Base-by-base conservation (phyloP, 208 protist species). In the Trypanosoma cruzi region DNA sequence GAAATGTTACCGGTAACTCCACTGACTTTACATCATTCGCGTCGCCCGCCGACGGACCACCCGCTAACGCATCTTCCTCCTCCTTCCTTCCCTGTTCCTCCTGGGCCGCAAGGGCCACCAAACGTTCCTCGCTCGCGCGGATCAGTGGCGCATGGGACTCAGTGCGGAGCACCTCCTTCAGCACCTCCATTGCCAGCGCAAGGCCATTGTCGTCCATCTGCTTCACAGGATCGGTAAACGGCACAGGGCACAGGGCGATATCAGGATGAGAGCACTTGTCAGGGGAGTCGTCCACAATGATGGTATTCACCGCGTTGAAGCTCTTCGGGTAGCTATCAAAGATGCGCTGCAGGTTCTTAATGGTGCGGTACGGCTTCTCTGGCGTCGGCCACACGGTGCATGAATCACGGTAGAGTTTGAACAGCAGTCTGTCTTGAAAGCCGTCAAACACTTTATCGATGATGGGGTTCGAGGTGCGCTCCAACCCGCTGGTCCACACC, bases 181-280 rank as follows among this genome's bases (percentile, higher is more conserved):
- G 76, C 26, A 89, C 81, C 46, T 78, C 73, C 77, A 95, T 92
- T 20, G 84, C 81, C 44, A 85, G 60, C 57, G 76, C 22, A 2
- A 96, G 77, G 7, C 86, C 92, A 20, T 77, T 77, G 61, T 96
- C 92, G 22, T 90, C 56, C 8, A 54, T 48, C 75, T 94, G 85
- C 31, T 61, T 58, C 11, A 69, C 74, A 2, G 86, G 75, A 63
- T 94, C 86, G 54, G 84, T 85, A 71, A 95, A 96, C 5, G 88
- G 89, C 8, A 88, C 74, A 1, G 92, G 92, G 66, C 92, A 96
- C 28, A 96, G 80, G 6, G 92, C 92, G 55, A 95, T 93, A 48
- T 94, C 89, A 14, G 89, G 92, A 68, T 96, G 92, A 11, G 92
- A 96, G 61, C 92, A 96, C 77, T 96, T 96, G 67, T 85, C 85